A percentile compares a stretch with the other conserved stretches of the same genome.
phyloP scores from a whole-genome alignment of 495 filamentous ascomycete genomes.

The Gamarada debralockiae region DNA sequence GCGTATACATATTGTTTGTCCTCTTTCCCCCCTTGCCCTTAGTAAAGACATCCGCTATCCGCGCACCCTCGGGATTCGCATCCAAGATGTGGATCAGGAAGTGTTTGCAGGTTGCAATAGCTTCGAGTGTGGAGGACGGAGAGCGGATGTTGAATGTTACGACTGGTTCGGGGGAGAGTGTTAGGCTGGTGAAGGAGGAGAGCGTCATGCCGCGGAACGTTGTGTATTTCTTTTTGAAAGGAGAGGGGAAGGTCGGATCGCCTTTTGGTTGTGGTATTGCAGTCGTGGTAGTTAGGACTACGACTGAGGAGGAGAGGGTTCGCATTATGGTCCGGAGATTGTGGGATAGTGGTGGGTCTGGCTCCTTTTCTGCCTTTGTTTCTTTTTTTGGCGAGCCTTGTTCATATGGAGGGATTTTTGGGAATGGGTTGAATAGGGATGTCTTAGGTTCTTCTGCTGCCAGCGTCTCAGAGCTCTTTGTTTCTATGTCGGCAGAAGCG shows the following conservation, averaged over 20 bases:
- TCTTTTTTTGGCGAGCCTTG: not conserved
- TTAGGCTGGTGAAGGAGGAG: slow-evolving; percentile 68
- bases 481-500: too few species aligned
- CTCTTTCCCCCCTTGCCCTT: slow-evolving; percentile 27
- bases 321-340: slow-evolving; percentile 64
- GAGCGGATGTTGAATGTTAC: slow-evolving; percentile 76
- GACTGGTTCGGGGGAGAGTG: slow-evolving; percentile 61
- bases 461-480: too few species aligned
- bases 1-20: not conserved
- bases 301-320: slow-evolving; percentile 66
- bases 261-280: not conserved
- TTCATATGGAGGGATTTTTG: not conserved
- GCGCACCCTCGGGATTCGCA: slow-evolving; percentile 35
- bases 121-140: slow-evolving; percentile 67
- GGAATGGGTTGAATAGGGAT: too few species aligned
- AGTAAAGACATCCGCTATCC: slow-evolving; percentile 40
- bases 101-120: slow-evolving; percentile 39
- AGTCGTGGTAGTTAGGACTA: slow-evolving; percentile 55
- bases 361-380: too few species aligned
- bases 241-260: not conserved
- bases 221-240: not conserved
- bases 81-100: slow-evolving; percentile 49
- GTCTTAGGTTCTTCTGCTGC: too few species aligned
- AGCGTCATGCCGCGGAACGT: slow-evolving; percentile 61
- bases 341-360: slow-evolving; percentile 5